Evolutionary conservation across 31 red algal species (phyloP), one percentile per base, ranked within the genome.

Genomic region (Pterothamnion heteromorphum): DNA sequence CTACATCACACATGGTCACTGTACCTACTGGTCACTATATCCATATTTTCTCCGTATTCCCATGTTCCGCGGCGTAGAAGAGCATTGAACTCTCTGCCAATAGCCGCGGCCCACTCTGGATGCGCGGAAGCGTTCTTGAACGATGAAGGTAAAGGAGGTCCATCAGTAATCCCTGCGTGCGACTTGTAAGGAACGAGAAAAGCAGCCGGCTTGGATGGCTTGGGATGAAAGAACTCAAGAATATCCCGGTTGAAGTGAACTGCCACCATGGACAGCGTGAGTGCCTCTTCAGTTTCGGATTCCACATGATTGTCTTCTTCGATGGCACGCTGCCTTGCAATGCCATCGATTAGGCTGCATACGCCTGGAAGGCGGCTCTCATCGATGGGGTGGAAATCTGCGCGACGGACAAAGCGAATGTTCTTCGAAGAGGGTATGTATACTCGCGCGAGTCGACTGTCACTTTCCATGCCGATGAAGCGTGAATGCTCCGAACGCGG

Each of bases 121-220:
- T 90, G 32, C 9, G 28, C 37, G 31, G 86, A 94, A 0, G 92
- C 92, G 64, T 90, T 74, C 38, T 28, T 64, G 87, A 94, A 90
- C 0, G 41, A 64, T 2, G 22, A 44, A 18, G 91, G 80, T 1
- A 92, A 36, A 24, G 81, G 74, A 1, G 91, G 91, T 1, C 76
- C 80, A 78, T 90, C 64, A 0, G 44, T 44, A 30, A 44, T 93
- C 44, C 81, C 35, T 0, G 31, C 24, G 3, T 20, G 0, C n/a
- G 20, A 28, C 41, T 76, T 37, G 51, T 78, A 64, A 51, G 33
- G 57, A 44, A 34, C 35, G 32, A 88, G 20, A 58, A 81, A 2
- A 81, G 33, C 0, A 1, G 92, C 74, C 28, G 74, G 41, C n/a
- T n/a, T n/a, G n/a, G n/a, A n/a, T n/a, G n/a, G n/a, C n/a, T n/a